These are phyloP conservation scores for Malus sylvestris DNA, from an alignment of 306 rosid species.

Conservation along the genomic window DNA sequence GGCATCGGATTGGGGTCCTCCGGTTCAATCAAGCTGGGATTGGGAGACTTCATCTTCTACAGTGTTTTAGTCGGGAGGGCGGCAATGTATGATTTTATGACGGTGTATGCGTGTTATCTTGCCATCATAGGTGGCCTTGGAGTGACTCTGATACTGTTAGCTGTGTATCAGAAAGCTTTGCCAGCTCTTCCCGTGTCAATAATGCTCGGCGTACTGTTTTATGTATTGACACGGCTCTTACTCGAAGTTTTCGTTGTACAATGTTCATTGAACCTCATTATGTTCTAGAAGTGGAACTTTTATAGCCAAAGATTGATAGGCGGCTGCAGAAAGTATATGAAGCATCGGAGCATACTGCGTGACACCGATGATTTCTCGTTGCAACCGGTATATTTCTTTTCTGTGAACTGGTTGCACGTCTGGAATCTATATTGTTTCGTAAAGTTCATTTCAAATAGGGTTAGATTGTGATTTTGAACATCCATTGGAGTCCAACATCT, in stretches of 20 bases:
- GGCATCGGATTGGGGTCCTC: slow-evolving; percentile 90
- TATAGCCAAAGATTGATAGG: neutral
- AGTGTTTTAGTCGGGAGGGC: slow-evolving; percentile 97
- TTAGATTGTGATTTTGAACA: neutral
- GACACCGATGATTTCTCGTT: neutral
- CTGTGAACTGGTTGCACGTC: neutral
- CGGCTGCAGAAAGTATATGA: neutral
- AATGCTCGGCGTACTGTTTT: slow-evolving; percentile 69
- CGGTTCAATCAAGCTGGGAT: slow-evolving; percentile 91
- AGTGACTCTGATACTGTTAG: slow-evolving; percentile 76
- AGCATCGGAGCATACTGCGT: neutral
- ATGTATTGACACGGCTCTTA: slow-evolving; percentile 68
- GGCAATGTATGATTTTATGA: slow-evolving; percentile 94
- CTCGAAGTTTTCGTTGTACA: slow-evolving; percentile 85
- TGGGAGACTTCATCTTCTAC: slow-evolving; percentile 93
- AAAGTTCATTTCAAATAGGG: neutral
- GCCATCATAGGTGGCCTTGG: slow-evolving; percentile 97
- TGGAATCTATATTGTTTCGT: neutral
- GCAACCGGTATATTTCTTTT: neutral
- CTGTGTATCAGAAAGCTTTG: slow-evolving; percentile 82
- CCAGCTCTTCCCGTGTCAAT: slow-evolving; percentile 95
- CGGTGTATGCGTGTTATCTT: slow-evolving; percentile 92
- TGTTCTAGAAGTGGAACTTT: slow-evolving; percentile 40
- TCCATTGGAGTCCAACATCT: neutral
- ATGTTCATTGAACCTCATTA: slow-evolving; percentile 77